A percentile compares a stretch with the other conserved stretches of the same genome.
Evolutionary conservation across 23 red algal species (phyloP).

Genomic region (Gracilaria domingensis): DNA sequence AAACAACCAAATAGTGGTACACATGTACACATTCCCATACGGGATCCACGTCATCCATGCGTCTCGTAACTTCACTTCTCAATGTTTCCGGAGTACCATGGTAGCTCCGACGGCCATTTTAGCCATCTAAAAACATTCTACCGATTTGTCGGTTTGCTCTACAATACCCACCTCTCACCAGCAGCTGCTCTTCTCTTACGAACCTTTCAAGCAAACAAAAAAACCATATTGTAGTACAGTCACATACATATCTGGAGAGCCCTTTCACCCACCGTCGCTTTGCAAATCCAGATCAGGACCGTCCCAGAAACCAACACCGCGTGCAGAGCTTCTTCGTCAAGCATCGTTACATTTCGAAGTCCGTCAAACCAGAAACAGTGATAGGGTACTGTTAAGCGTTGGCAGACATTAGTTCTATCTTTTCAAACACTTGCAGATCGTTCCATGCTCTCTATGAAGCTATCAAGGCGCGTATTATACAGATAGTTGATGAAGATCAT

Average conservation of each 20-base stretch:
- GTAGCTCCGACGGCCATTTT: too few species aligned
- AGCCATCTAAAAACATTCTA: too few species aligned
- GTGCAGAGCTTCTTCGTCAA: background rate
- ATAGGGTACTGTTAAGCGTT: background rate
- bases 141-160: too few species aligned
- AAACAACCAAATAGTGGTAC: too few species aligned
- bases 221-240: too few species aligned
- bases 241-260: too few species aligned
- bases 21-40: too few species aligned
- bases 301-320: background rate
- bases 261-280: background rate
- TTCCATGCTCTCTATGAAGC: background rate
- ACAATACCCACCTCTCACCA: background rate
- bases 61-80: too few species aligned
- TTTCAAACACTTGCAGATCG: background rate
- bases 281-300: too few species aligned
- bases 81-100: too few species aligned
- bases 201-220: too few species aligned
- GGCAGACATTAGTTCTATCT: background rate
- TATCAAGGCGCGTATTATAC: background rate
- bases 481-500: background rate
- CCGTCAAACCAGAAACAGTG: background rate
- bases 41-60: too few species aligned
- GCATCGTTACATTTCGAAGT: slow-evolving; percentile 1
- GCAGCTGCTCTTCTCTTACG: background rate